Base-by-base conservation (phyloP, 306 rosid genomes). In the Chamaecrista fasciculata region DNA sequence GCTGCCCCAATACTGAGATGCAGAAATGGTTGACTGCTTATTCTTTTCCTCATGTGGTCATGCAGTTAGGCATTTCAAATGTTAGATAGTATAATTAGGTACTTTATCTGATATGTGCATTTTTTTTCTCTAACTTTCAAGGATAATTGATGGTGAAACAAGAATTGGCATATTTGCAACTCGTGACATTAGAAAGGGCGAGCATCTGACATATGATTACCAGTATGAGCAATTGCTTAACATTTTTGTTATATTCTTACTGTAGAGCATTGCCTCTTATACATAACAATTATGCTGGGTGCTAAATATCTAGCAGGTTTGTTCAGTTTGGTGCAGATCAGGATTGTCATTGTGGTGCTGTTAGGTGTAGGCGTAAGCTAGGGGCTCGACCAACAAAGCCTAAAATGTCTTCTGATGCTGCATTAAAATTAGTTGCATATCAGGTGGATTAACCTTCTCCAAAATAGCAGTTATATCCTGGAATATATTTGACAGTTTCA, bases 281-380 rank as follows among this genome's bases (percentile, higher is more conserved):
- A 20, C 42, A n/a, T 39, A 55, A 44, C 18, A 50, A 16, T 42
- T 44, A 23, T 50, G 57, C 63, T 70, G 62, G 74, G 74, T 72
- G 84, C 96, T 87, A 93, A 93, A 79, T 49, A 79, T 72, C 34
- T 70, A 60, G 92, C 93, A 90, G 98, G 97, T 90, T 94, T 85
- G 98, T 94, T 77, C 97, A 94, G 66, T 94, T 90, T 85, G 98
- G 97, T 75, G 97, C 98, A 82, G 98, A 94, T 82, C 97, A 94
- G 89, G 98, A 88, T 76, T 94, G 98, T 80, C 97, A 90, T 72
- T 94, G 98, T 47, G 97, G 98, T 60, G 96, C 98, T 70, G 80
- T 42, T 74, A 83, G 73, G 61, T 94, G 98, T 79, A 85, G 96
- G 79, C 82, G 84, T 76, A 90, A 94, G 85, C 80, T 94, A 47